These are phyloP conservation scores for Coemansia javaensis DNA, from an alignment of 192 early-diverging fungal genomes.

Conservation along the genomic window DNA sequence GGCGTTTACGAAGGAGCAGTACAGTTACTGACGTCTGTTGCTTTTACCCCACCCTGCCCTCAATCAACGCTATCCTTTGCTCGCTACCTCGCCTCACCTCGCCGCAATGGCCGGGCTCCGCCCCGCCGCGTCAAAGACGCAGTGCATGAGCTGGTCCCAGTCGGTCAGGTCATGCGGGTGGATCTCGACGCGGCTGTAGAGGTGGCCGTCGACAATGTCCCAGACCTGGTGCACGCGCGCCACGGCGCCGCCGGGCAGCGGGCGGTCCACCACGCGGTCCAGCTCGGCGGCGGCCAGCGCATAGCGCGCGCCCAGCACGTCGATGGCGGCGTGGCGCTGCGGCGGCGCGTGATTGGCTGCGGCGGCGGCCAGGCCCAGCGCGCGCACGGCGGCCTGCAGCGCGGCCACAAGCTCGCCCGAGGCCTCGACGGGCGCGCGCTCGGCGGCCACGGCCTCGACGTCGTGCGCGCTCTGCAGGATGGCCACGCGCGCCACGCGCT, in stretches of 20 bases:
- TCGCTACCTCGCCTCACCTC: neutral
- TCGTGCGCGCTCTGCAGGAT: slow-evolving; percentile 28
- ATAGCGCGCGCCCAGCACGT: slow-evolving; percentile 9
- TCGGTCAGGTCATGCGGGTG: slow-evolving; percentile 3
- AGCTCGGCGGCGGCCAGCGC: slow-evolving; percentile 14
- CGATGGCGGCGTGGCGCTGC: slow-evolving; percentile 15
- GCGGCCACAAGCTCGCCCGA: neutral
- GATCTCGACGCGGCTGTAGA: slow-evolving; percentile 31
- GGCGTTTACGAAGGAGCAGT: slow-evolving; percentile 73
- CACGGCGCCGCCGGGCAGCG: slow-evolving; percentile 2
- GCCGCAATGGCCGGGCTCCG: neutral
- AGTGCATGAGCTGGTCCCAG: slow-evolving; percentile 7
- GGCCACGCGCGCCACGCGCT: slow-evolving; percentile 15
- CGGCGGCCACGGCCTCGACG: slow-evolving; percentile 8
- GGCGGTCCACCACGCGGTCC: slow-evolving; percentile 10
- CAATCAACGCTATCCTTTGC: too few relatives aligned
- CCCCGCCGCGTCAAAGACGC: slow-evolving; percentile 7
- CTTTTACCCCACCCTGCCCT: too few relatives aligned
- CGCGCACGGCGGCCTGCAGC: slow-evolving; percentile 3
- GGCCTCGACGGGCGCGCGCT: slow-evolving; percentile 4
- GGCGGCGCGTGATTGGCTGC: neutral
- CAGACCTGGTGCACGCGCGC: slow-evolving; percentile 26
- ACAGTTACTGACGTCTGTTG: slow-evolving; percentile 40
- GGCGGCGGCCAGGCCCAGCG: slow-evolving; percentile 7
- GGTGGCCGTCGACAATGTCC: slow-evolving; percentile 29